phyloP scores from a whole-genome alignment of 2,329 filamentous ascomycete species.

The Penicillium sp. region DNA sequence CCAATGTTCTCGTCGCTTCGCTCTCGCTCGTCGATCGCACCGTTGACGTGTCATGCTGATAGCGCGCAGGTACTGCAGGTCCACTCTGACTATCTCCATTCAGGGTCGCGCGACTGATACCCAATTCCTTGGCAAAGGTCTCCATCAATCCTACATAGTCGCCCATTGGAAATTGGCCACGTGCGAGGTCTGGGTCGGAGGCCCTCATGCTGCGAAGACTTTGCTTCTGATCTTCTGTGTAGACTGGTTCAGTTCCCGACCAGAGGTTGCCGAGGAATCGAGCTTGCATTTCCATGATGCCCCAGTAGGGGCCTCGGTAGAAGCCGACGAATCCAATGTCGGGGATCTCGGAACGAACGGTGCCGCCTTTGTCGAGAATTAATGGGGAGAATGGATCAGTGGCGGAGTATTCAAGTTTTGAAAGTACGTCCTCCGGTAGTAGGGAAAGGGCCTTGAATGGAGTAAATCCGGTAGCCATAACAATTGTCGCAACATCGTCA shows the following conservation, averaged over 20 bases:
- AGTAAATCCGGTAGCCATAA: slow-evolving; percentile 76
- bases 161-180: slow-evolving; percentile 78
- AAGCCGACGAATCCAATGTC: slow-evolving; percentile 78
- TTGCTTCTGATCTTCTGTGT: slow-evolving; percentile 27
- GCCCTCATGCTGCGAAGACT: slow-evolving; percentile 25
- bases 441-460: slow-evolving; percentile 66
- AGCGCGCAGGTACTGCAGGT: slow-evolving; percentile 57
- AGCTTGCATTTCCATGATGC: slow-evolving; percentile 84
- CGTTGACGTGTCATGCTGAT: slow-evolving; percentile 38
- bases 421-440: slow-evolving; percentile 59
- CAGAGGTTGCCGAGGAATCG: slow-evolving; percentile 66
- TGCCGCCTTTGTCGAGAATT: slow-evolving; percentile 68
- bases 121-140: slow-evolving; percentile 63
- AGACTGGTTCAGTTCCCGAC: slow-evolving; percentile 36
- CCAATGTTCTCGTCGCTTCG: slow-evolving; percentile 47
- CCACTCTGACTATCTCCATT: slow-evolving; percentile 38
- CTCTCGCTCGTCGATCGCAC: background rate
- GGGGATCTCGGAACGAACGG: slow-evolving; percentile 61
- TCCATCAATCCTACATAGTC: slow-evolving; percentile 79
- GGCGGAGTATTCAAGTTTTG: slow-evolving; percentile 60
- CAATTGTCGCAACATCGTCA: slow-evolving; percentile 63
- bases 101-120: slow-evolving; percentile 49
- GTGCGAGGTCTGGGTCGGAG: slow-evolving; percentile 16
- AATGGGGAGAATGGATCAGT: slow-evolving; percentile 60
- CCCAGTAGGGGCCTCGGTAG: slow-evolving; percentile 84